These are phyloP conservation scores for Bryum argenteum DNA, from an alignment of 225 moss, liverwort and hornwort genomes.

Conservation along the genomic window DNA sequence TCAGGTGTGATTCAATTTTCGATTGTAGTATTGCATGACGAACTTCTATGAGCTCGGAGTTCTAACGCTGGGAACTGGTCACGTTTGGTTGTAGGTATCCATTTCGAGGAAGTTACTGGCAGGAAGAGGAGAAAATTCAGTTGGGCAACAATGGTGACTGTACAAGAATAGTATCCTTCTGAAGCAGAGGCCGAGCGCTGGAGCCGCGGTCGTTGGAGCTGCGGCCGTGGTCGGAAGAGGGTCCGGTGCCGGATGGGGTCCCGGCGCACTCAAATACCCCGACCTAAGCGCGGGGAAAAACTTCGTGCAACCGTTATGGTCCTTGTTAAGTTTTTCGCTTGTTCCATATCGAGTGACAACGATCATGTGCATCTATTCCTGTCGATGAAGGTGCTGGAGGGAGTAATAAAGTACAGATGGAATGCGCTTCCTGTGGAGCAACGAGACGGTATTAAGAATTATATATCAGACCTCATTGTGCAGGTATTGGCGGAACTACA, in stretches of 20 bases:
- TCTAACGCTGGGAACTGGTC: background rate
- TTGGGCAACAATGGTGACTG: constrained; percentile 47
- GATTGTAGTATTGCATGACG: background rate
- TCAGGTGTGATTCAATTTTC: background rate
- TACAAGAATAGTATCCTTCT: constrained; percentile 63
- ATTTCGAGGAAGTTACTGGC: constrained; percentile 1
- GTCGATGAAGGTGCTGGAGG: constrained; percentile 80
- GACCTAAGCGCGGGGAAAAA: background rate
- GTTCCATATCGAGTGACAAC: background rate
- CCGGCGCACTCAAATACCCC: no score
- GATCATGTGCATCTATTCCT: constrained; percentile 6
- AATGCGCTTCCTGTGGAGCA: constrained; percentile 98
- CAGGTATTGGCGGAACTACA: constrained; percentile 50
- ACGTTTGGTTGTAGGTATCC: constrained; percentile 24
- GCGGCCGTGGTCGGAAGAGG: no score
- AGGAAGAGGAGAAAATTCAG: background rate
- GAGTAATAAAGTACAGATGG: constrained; percentile 99
- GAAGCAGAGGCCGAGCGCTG: no score
- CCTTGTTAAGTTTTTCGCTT: background rate
- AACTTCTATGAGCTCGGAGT: background rate
- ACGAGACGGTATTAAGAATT: constrained; percentile 98
- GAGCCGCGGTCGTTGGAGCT: no score
- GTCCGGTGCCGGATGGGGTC: no score
- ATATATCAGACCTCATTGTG: constrained; percentile 99
- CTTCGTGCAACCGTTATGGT: background rate